Base-by-base conservation (phyloP, 140 eudicot species). In the Cichorium intybus region DNA sequence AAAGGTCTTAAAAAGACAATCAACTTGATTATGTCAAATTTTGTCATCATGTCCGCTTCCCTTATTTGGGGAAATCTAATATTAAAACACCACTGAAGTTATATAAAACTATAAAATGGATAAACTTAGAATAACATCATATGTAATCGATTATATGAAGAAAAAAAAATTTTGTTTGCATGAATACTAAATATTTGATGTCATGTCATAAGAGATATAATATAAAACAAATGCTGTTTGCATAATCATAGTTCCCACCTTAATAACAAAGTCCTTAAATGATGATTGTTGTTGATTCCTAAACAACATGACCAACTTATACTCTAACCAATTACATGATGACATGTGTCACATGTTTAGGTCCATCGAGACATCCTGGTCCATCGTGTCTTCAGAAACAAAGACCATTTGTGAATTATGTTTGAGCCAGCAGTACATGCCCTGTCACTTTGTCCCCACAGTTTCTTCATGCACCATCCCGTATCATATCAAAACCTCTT, bases 401-500 rank as follows among this genome's bases (percentile, higher is more conserved):
- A 66, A 74, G 74, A 66, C 79, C 74, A 74, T 57, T 57, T 74
- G 66, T 66, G 63, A 66, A 57, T 18, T 74, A 74, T 74, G 79
- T 66, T 58, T 31, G 69, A 66, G 60, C 79, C 74, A 74, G 73
- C 79, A 74, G 58, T 57, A 33, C 79, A 74, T 74, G 55, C 69
- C 66, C 74, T 74, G 79, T 58, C 79, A 66, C 74, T 57, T 33
- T 74, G 74, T 74, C 74, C 79, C 64, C 74, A 74, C 55, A 22
- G 74, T 66, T 66, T 33, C 43, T 48, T 68, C 69, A 35, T 65
- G 51, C 74, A 74, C 74, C 73, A 66, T 74, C 48, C 46, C 57
- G 12, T 31, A 27, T 45, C 66, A 43, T 56, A 28, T 11, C 43
- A 37, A 24, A n/a, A 27, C 35, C 9, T 27, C 56, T 56, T 28